Evolutionary conservation across 2,329 filamentous ascomycete genomes (phyloP), one percentile per base, ranked within the genome.

Genomic region (Thelonectria blattea): DNA sequence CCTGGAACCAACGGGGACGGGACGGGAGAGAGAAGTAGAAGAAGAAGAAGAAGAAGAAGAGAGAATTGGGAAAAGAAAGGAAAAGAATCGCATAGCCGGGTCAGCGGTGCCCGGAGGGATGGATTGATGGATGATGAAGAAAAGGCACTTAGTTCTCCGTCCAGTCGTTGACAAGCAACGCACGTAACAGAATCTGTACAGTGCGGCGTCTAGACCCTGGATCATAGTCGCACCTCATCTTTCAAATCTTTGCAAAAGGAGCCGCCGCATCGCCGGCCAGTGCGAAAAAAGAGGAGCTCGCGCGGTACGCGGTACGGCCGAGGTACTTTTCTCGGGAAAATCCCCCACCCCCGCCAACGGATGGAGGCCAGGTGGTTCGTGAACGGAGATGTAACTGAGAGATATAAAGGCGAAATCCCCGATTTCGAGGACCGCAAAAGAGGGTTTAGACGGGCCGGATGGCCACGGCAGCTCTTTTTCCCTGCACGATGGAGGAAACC

Each of bases 321-420:
- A 37, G 37, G 56, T 51, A 54, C 51, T 50, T 39, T 6, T 24
- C 22, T 46, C 51, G 51, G 56, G 30, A 39, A 30, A 41, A 41
- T 37, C 47, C 41, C 52, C 52, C 41, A 18, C 42, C 52, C 46
- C 52, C 46, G 52, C 51, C 52, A 55, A 46, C 7, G n/a, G n/a
- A n/a, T 18, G 30, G 51, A 41, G 45, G 41, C 22, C 22, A 24
- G 22, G 22, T 24, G 22, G 22, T 55, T 41, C 32, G 37, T 32
- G 24, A n/a, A n/a, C n/a, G n/a, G n/a, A 56, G 52, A 60, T 60
- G 58, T 42, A 60, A 56, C 52, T 52, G 58, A 60, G 58, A 60
- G 58, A 60, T 52, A 60, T 52, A 60, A 52, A 30, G 27, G 52
- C 41, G 42, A 46, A 14, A 43, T 22, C 4, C 34, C 30, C 37